Percentiles rank a stretch among this genome's conserved stretches.
Conservation (phyloP, 169 alveolate species). For the Cryptosporidium tyzzeri region DNA sequence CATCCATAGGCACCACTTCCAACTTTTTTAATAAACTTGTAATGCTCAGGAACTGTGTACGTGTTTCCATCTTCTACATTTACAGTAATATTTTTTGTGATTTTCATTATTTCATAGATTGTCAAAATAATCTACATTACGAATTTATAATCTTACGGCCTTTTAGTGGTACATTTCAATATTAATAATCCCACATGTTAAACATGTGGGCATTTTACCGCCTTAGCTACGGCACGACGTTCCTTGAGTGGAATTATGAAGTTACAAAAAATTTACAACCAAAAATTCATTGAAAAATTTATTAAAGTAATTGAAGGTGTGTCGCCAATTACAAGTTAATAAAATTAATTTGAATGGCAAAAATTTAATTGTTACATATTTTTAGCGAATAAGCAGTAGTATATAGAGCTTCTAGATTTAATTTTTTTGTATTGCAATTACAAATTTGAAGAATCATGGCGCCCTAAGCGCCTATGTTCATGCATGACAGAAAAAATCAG, state of each 20-base stretch:
- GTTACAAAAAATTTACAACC: too few species aligned
- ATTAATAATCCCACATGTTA: slow-evolving; percentile 64
- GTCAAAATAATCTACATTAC: slow-evolving; percentile 36
- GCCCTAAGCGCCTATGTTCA: slow-evolving; percentile 53
- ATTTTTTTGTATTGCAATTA: background rate
- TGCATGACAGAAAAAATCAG: slow-evolving; percentile 35
- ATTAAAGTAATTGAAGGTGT: background rate
- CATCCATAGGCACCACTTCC: slow-evolving; percentile 85
- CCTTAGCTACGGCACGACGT: slow-evolving; percentile 74
- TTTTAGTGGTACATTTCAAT: slow-evolving; percentile 1
- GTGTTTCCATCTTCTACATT: slow-evolving; percentile 56
- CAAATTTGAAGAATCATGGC: slow-evolving; percentile 13
- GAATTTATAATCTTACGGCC: background rate
- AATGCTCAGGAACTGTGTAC: slow-evolving; percentile 64
- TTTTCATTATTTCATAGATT: slow-evolving; percentile 22
- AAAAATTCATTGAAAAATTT: too few species aligned
- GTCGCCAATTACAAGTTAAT: too few species aligned
- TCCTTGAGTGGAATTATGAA: slow-evolving; percentile 21
- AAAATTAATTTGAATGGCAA: background rate
- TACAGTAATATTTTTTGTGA: slow-evolving; percentile 36
- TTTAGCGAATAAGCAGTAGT: background rate
- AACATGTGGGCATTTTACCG: slow-evolving; percentile 73
- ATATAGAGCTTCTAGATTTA: too few species aligned
- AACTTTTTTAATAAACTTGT: slow-evolving; percentile 77
- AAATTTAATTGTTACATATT: too few species aligned